Percentiles rank a stretch among this genome's conserved stretches.
These are phyloP conservation scores for Acer saccharum DNA, from an alignment of 345 rosid species.

Conservation along the genomic window DNA sequence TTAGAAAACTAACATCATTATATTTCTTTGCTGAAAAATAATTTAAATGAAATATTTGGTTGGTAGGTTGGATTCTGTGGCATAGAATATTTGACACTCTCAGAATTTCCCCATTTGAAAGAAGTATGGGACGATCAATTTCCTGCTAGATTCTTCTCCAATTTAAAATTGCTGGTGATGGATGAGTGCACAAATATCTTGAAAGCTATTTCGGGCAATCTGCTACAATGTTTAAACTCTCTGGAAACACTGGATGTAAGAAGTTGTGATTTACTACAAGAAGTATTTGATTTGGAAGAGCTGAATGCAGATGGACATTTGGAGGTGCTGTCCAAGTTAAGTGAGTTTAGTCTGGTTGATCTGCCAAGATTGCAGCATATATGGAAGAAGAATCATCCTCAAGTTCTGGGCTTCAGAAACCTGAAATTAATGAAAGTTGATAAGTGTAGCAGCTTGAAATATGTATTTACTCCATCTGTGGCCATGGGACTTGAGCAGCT, in stretches of 20 bases:
- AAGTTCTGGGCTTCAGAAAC: background rate
- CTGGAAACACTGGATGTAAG: too few relatives aligned
- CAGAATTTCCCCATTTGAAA: conserved; percentile 5
- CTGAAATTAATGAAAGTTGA: background rate
- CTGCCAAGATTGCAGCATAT: too few relatives aligned
- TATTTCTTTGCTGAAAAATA: too few relatives aligned
- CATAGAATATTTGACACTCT: background rate
- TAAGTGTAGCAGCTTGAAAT: background rate
- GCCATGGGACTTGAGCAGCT: background rate
- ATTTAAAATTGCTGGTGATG: background rate
- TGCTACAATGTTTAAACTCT: too few relatives aligned
- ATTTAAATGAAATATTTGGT: background rate
- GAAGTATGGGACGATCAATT: background rate
- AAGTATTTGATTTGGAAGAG: too few relatives aligned
- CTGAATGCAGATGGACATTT: too few relatives aligned
- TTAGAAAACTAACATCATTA: too few relatives aligned
- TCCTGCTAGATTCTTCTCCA: too few relatives aligned
- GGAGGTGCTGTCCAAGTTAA: too few relatives aligned
- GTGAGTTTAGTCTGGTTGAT: too few relatives aligned
- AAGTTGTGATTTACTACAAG: too few relatives aligned
- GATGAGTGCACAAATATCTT: conserved; percentile 5
- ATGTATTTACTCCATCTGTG: background rate
- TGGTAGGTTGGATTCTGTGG: background rate
- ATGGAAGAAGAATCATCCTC: too few relatives aligned
- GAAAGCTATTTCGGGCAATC: background rate